Evolutionary conservation across 228 moss, liverwort and hornwort genomes (phyloP), one percentile per base, ranked within the genome.

Genomic region (Sphagnum magellanicum): DNA sequence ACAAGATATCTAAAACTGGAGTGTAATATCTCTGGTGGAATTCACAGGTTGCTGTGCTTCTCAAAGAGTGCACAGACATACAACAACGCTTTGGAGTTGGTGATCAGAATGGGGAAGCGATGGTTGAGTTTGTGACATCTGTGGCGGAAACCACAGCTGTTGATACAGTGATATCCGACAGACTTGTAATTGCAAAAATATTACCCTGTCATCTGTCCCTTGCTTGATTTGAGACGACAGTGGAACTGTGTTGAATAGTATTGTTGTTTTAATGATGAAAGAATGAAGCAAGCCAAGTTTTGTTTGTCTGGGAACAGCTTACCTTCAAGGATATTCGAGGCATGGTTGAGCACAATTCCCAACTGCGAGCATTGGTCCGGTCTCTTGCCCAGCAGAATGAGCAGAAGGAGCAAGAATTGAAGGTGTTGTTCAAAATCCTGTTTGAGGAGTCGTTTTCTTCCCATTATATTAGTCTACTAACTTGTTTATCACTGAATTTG

Each of bases 261-360:
- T 48, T 49, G 51, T 17, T 53, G 67, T 7, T 67, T 13, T 51
- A 51, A 16, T 16, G 67, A 52, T 67, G 4, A 17, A 6, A 48
- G 46, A 14, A 7, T 66, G 49, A 14, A 50, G 13, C 49, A 4
- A 32, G 32, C 32, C 32, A 32, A 32, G 32, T 32, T 32, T 57
- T 50, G 57, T 63, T 15, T 53, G 6, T 64, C 10, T 63, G 68
- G 51, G 59, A 60, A 49, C 84, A 91, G 91, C 81, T 93, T 32
- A 80, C 97, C 50, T 97, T 97, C 59, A 97, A 89, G 78, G 97
- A 97, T 73, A 93, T 97, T 62, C 81, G 87, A 79, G 97, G 93
- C 59, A 88, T 97, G 97, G 97, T 97, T 67, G 97, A 93, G 81
- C 93, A 93, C 69, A 97, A 97, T 74, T 90, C 91, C 71, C 89